phyloP scores from a whole-genome alignment of 306 rosid genomes.

The Dryas octopetala region DNA sequence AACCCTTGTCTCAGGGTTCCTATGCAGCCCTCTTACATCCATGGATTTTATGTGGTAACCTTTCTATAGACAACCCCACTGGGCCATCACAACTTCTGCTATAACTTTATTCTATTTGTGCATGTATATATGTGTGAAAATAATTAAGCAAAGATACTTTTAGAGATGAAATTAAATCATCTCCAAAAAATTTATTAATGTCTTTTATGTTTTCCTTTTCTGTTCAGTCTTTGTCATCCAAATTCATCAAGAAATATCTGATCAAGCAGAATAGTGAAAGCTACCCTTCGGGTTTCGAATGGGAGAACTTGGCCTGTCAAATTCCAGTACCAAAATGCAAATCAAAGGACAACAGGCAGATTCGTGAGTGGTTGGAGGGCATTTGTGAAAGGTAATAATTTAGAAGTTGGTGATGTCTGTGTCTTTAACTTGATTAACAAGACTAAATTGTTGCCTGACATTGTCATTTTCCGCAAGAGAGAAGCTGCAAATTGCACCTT shows the following conservation, averaged over 20 bases:
- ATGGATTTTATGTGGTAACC: constrained; percentile 15
- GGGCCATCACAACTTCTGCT: constrained; percentile 1
- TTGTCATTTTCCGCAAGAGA: not conserved
- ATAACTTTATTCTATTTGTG: not conserved
- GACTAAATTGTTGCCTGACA: not conserved
- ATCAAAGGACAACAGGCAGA: not conserved
- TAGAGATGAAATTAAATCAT: not conserved
- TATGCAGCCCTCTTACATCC: not conserved
- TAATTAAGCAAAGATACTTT: not conserved
- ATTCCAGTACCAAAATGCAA: not conserved
- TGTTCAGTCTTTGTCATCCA: not conserved
- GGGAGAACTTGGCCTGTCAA: constrained; percentile 7
- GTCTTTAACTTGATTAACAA: not conserved
- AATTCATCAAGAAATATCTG: not conserved
- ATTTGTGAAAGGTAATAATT: constrained; percentile 19
- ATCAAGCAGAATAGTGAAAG: not conserved
- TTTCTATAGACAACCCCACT: not conserved
- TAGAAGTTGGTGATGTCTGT: constrained; percentile 13
- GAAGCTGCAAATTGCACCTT: not conserved
- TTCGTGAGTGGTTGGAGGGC: constrained; percentile 12
- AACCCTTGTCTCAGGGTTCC: not conserved
- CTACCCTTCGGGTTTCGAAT: constrained; percentile 11
- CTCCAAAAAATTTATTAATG: not conserved
- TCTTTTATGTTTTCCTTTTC: not conserved
- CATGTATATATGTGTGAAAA: not conserved